Base-by-base conservation (phyloP, 352 stramenopile species). In the Hyaloperonospora arabidopsidis region DNA sequence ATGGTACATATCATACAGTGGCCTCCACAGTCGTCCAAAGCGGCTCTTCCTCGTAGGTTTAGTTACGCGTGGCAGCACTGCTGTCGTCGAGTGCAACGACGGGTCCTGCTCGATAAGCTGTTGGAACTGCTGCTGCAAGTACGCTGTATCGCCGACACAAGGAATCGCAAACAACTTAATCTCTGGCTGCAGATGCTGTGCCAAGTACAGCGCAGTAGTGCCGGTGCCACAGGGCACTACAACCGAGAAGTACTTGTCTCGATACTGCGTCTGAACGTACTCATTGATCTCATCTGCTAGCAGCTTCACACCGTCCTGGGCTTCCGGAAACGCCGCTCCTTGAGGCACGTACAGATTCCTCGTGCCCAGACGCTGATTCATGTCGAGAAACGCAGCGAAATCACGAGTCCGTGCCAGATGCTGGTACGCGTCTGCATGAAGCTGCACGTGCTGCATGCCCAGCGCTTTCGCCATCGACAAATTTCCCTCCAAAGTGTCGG, bases 141-240 rank as follows among this genome's bases (percentile, higher is more conserved):
- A 93, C 38, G 54, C 25, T 0, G 54, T 52, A 44, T 87, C 72
- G 3, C 84, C 84, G 6, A 94, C 76, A 52, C 84, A 94, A 6
- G 84, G 84, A 2, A 94, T 68, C 0, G 68, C 67, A 22, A 83
- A 80, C 13, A 94, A 52, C 15, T 69, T 54, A 6, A 83, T 69
- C 13, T 49, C 22, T 10, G 68, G 59, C 21, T 72, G 21, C 13
- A 92, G 45, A 52, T 92, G 68, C 45, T 89, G 83, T 10, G 79
- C 76, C 41, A 94, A 65, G 51, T 92, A 94, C 49, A 89, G 66
- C 12, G 81, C 81, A 2, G 79, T 91, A 0, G 84, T 90, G 14
- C 84, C 84, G 0, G 84, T 94, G 8, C 84, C 84, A 46, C 72
- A 84, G 0, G 84, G 81, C 4, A 94, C 43, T 12, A 91, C 76